Base-by-base conservation (phyloP, 2,329 filamentous ascomycete species). In the Fusarium pseudoanthophilum region DNA sequence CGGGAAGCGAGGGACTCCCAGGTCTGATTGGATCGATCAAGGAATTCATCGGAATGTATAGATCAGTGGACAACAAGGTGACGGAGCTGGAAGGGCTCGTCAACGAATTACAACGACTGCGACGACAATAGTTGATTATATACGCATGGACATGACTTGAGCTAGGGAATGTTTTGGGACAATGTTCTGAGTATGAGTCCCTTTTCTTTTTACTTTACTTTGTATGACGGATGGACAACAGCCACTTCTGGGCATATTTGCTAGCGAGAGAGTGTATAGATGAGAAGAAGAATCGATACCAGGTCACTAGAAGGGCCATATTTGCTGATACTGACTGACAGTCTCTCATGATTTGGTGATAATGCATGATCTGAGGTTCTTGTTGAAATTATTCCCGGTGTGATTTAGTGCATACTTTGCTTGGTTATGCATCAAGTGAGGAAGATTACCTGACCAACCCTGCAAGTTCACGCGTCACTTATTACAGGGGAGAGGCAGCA, bases 11-110 rank as follows among this genome's bases (percentile, higher is more conserved):
- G 67, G 87, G 82, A 46, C 79, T 88, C 37, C 79, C 80, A 11
- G 83, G 84, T 20, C 76, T 90, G 20, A 80, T 88, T 46, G 83
- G 84, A 62, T 88, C 87, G 13, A 87, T 90, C 60, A 84, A 85
- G 39, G 87, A 89, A 65, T 90, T 90, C 67, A 86, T 88, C 68
- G 80, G 80, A 20, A 83, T 89, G 75, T 85, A 89, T 66, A 84
- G 85, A 73, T 84, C 82, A 62, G 84, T 88, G 61, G 85, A 88
- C 61, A 84, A 82, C 58, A 83, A 82, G 71, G 82, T 79, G 51
- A 77, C 73, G 74, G 85, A 78, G 79, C 81, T 80, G 69, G 83
- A 84, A 67, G 72, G 77, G 39, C 77, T 85, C 15, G 79, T 84
- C 40, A 79, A 79, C 43, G 82, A 84, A 53, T 79, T 85, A 42